A percentile compares a stretch with the other conserved stretches of the same genome.
These are phyloP conservation scores for Thermoascus crustaceus DNA, from an alignment of 2,329 filamentous ascomycete species.

Conservation along the genomic window DNA sequence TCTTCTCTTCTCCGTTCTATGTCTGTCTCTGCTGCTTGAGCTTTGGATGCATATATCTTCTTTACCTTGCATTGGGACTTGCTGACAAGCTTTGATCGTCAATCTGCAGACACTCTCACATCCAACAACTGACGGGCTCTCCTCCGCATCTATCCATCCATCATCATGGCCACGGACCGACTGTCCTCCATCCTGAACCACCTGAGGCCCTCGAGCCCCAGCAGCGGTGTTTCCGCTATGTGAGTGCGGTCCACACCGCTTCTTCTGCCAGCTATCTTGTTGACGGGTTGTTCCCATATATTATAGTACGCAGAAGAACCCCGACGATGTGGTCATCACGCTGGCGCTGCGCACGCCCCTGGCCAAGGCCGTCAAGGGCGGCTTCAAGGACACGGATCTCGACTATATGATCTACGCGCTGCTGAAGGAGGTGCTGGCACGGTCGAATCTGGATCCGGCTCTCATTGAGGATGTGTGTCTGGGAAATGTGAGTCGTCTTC, in stretches of 20 bases:
- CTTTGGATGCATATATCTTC: too few species aligned
- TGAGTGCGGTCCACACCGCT: too few species aligned
- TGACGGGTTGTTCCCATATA: not conserved
- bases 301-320: conserved; percentile 75
- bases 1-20: too few species aligned
- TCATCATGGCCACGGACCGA: conserved; percentile 76
- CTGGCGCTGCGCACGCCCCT: conserved; percentile 83
- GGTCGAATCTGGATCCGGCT: conserved; percentile 68
- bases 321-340: conserved; percentile 95
- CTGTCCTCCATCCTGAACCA: conserved; percentile 83
- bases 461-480: conserved; percentile 85
- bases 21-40: too few species aligned
- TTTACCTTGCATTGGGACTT: too few species aligned
- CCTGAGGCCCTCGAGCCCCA: conserved; percentile 56
- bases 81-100: conserved; percentile 4
- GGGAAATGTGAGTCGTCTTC: conserved; percentile 62
- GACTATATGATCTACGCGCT: conserved; percentile 81
- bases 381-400: conserved; percentile 86
- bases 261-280: conserved; percentile 3
- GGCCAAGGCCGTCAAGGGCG: conserved; percentile 80
- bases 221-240: conserved; percentile 66
- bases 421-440: conserved; percentile 64
- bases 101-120: too few species aligned
- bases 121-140: not conserved
- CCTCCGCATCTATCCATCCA: conserved; percentile 8